Conservation (phyloP, 495 filamentous ascomycete genomes). For the Daldinia bambusicola region DNA sequence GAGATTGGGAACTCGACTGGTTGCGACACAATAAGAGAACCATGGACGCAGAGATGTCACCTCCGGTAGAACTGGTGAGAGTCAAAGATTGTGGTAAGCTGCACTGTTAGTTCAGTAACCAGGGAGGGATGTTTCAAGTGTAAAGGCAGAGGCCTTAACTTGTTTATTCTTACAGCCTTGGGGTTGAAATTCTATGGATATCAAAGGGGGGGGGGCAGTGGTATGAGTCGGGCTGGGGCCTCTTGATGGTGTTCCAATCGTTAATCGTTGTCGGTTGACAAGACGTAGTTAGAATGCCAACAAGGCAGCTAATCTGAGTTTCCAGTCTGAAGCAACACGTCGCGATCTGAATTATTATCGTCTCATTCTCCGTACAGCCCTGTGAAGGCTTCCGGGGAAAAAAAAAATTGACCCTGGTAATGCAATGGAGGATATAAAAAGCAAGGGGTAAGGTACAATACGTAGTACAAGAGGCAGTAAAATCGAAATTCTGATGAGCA, state of each 20-base stretch:
- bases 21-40: constrained; percentile 49
- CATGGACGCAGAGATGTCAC: constrained; percentile 55
- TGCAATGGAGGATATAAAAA: constrained; percentile 27
- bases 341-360: constrained; percentile 33
- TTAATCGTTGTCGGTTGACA: constrained; percentile 23
- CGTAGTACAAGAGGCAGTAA: constrained; percentile 38
- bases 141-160: constrained; percentile 12
- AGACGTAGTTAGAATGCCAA: constrained; percentile 27
- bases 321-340: constrained; percentile 31
- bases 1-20: constrained; percentile 53
- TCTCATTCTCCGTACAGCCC: constrained; percentile 30
- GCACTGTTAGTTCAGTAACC: constrained; percentile 24
- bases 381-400: constrained; percentile 5
- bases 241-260: constrained; percentile 31
- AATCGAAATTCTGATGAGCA: constrained; percentile 35
- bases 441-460: constrained; percentile 41
- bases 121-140: constrained; percentile 3
- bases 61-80: constrained; percentile 29
- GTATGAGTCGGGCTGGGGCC: constrained; percentile 23
- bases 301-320: constrained; percentile 25
- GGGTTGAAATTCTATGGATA: constrained; percentile 28
- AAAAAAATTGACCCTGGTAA: constrained; percentile 28
- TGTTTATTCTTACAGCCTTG: constrained; percentile 36
- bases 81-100: constrained; percentile 18
- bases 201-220: constrained; percentile 19